Conservation (phyloP, 768 basidiomycete genomes). For the Austroboletus festivus region DNA sequence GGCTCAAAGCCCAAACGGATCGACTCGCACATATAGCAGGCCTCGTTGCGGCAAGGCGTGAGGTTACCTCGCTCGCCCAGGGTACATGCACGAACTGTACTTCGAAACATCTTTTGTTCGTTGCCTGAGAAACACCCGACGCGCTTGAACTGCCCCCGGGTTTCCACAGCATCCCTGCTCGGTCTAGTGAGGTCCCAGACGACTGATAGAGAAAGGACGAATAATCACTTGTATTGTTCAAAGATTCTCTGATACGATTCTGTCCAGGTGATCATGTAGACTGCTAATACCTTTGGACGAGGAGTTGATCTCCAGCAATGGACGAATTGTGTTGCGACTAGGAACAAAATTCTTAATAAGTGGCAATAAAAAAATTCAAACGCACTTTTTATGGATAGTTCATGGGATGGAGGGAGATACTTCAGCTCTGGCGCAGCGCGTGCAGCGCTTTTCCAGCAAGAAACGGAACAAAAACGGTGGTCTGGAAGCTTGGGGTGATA, state of each 20-base stretch:
- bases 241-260: slow-evolving; percentile 8
- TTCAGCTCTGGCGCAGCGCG: slow-evolving; percentile 16
- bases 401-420: slow-evolving; percentile 9
- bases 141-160: slow-evolving; percentile 4
- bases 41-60: slow-evolving; percentile 6
- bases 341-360: not conserved
- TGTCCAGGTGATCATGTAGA: slow-evolving; percentile 24
- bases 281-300: slow-evolving; percentile 12
- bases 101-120: slow-evolving; percentile 24
- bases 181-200: not conserved
- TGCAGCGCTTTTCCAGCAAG: slow-evolving; percentile 11
- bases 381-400: slow-evolving; percentile 6
- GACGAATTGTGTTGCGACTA: slow-evolving; percentile 14
- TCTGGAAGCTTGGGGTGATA: slow-evolving; percentile 11
- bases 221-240: slow-evolving; percentile 15
- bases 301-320: slow-evolving; percentile 4
- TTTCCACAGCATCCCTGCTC: slow-evolving; percentile 17
- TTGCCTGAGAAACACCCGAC: slow-evolving; percentile 10
- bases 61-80: slow-evolving; percentile 22
- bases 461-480: slow-evolving; percentile 19
- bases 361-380: not conserved
- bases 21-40: slow-evolving; percentile 20
- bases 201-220: not conserved
- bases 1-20: slow-evolving; percentile 23
- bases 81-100: slow-evolving; percentile 20